Conservation (phyloP, 805 yeast species). For the Metschnikowia similis region DNA sequence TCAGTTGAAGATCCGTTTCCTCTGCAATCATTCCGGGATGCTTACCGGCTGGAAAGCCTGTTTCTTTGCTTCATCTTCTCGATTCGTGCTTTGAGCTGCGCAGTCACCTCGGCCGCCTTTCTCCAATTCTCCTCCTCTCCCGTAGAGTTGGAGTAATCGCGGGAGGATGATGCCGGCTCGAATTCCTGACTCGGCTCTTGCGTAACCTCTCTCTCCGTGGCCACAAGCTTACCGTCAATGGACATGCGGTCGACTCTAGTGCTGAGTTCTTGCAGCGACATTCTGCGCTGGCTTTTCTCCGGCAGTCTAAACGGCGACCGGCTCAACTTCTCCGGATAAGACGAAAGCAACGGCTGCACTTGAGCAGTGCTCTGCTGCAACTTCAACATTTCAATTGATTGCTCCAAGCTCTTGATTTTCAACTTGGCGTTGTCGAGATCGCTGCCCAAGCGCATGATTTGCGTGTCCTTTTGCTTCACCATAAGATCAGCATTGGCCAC, state of each 20-base stretch:
- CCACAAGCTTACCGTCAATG: constrained; percentile 23
- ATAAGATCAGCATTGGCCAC: constrained; percentile 47
- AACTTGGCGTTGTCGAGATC: constrained; percentile 58
- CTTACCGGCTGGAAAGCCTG: constrained; percentile 9
- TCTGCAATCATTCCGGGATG: not conserved
- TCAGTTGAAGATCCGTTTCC: too few species aligned
- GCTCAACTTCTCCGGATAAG: not conserved
- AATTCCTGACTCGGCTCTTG: not conserved
- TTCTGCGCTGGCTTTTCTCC: constrained; percentile 12
- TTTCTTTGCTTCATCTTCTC: constrained; percentile 80
- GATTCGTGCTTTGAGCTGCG: constrained; percentile 78
- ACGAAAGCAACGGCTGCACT: constrained; percentile 5
- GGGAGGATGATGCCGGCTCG: not conserved
- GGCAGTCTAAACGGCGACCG: constrained; percentile 16
- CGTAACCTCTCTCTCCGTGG: not conserved
- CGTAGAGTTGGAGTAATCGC: not conserved
- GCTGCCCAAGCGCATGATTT: constrained; percentile 52
- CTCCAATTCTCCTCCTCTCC: constrained; percentile 70
- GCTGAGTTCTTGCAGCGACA: constrained; percentile 35
- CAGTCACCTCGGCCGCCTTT: constrained; percentile 85
- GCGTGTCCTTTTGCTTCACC: constrained; percentile 66
- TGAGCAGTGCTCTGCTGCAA: constrained; percentile 21
- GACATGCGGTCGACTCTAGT: constrained; percentile 39
- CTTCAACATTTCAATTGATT: constrained; percentile 30
- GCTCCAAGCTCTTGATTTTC: constrained; percentile 52